Conservation (phyloP, 257 asterid genomes). For the Schizonepeta tenuifolia region DNA sequence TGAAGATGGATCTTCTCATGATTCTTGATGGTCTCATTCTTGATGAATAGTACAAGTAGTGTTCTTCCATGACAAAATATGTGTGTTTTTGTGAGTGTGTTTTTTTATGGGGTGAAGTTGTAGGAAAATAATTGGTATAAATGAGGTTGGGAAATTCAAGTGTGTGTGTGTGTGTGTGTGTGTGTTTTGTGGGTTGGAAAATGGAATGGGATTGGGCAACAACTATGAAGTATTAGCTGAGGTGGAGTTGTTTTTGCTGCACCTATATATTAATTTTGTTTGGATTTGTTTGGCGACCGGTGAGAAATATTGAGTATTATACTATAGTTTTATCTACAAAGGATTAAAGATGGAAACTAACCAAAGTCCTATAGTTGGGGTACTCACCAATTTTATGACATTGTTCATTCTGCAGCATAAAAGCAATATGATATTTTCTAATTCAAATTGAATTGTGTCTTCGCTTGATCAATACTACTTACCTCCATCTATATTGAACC, state of each 20-base stretch:
- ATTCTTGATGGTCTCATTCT: constrained; percentile 52
- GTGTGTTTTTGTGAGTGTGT: background rate
- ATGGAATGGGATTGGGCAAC: constrained; percentile 65
- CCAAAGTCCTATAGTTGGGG: background rate
- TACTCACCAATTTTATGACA: background rate
- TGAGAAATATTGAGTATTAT: background rate
- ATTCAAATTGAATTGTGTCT: too few species aligned
- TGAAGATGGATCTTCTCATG: constrained; percentile 69
- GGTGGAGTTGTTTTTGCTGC: constrained; percentile 42
- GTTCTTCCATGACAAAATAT: constrained; percentile 10
- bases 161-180: constrained; percentile 24
- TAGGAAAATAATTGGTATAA: constrained; percentile 5
- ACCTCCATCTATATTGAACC: too few species aligned
- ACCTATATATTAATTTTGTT: constrained; percentile 11
- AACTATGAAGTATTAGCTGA: constrained; percentile 41
- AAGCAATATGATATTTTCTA: too few species aligned
- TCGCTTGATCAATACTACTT: too few species aligned
- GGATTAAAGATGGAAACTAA: constrained; percentile 2
- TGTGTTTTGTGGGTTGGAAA: background rate
- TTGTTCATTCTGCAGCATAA: too few species aligned
- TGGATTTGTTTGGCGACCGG: background rate
- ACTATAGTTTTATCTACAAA: background rate
- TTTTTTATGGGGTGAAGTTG: background rate
- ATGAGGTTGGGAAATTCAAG: constrained; percentile 33
- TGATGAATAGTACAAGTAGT: constrained; percentile 37